Evolutionary conservation across 208 protist species (phyloP).

Genomic region (Acanthamoeba healyi): DNA sequence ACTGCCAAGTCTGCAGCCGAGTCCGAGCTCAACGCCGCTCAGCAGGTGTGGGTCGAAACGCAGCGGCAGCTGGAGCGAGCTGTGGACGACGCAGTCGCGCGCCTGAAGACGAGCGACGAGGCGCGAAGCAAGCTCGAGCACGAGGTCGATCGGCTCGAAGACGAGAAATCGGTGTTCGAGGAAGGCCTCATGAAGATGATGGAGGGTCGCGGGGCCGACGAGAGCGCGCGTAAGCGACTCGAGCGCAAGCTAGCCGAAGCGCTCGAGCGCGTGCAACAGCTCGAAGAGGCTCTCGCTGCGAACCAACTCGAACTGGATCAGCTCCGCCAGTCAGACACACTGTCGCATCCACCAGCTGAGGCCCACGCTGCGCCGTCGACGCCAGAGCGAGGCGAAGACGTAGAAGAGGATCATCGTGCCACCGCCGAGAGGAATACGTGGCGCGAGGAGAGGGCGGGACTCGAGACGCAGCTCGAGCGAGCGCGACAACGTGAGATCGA

Average conservation of each 20-base stretch:
- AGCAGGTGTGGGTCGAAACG: neutral
- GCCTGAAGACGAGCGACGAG: neutral
- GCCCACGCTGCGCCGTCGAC: too few species aligned
- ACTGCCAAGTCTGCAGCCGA: neutral
- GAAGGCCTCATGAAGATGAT: neutral
- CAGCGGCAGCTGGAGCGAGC: neutral
- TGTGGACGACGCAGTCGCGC: too few species aligned
- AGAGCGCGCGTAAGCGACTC: neutral
- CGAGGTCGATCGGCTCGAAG: neutral
- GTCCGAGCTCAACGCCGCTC: neutral
- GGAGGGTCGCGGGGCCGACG: neutral
- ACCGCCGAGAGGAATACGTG: neutral
- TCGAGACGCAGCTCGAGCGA: neutral
- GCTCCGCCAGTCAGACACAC: neutral
- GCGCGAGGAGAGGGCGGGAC: neutral
- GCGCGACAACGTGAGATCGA: neutral
- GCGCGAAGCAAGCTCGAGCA: neutral
- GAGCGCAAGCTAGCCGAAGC: neutral
- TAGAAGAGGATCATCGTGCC: too few species aligned
- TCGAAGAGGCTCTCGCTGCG: neutral
- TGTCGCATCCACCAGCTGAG: too few species aligned
- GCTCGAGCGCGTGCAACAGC: neutral
- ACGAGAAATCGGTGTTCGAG: conserved; percentile 30
- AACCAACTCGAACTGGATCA: neutral
- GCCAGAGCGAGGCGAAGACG: too few species aligned